Conservation (phyloP, 2,329 filamentous ascomycete species). For the Cladosporium sp. region DNA sequence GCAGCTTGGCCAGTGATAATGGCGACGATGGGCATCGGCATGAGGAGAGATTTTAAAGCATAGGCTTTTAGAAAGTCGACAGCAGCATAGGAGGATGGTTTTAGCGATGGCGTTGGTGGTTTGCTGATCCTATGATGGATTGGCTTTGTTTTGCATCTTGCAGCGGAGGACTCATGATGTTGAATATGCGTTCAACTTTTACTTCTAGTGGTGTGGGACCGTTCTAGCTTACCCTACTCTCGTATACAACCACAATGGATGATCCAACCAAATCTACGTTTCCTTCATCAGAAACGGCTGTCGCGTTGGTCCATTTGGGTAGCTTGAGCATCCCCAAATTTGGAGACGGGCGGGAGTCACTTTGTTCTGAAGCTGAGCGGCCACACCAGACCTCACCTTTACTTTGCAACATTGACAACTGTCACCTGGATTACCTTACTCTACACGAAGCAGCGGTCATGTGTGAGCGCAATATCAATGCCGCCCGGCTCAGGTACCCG, state of each 20-base stretch:
- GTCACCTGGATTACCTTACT: not conserved
- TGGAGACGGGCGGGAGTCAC: not conserved
- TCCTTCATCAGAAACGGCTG: not conserved
- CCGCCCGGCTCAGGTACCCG: not conserved
- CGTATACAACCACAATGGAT: conserved; percentile 1
- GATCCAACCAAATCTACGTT: not conserved
- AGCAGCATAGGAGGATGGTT: not conserved
- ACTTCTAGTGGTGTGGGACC: not conserved
- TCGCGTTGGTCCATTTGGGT: no score
- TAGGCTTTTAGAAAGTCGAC: not conserved
- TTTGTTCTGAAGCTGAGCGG: not conserved
- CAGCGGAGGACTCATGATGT: not conserved
- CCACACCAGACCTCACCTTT: not conserved
- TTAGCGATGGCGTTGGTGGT: conserved; percentile 18
- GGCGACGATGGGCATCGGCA: not conserved
- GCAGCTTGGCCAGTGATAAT: conserved; percentile 55
- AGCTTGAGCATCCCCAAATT: not conserved
- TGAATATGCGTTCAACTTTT: not conserved
- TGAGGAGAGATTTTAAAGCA: not conserved
- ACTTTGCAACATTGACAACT: not conserved
- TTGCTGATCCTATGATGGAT: not conserved
- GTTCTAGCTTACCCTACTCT: not conserved
- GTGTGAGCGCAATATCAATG: not conserved
- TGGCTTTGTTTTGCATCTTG: conserved; percentile 7
- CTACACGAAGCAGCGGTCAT: not conserved